Base-by-base conservation (phyloP, 2,329 filamentous ascomycete genomes). In the Epichloe sibirici region DNA sequence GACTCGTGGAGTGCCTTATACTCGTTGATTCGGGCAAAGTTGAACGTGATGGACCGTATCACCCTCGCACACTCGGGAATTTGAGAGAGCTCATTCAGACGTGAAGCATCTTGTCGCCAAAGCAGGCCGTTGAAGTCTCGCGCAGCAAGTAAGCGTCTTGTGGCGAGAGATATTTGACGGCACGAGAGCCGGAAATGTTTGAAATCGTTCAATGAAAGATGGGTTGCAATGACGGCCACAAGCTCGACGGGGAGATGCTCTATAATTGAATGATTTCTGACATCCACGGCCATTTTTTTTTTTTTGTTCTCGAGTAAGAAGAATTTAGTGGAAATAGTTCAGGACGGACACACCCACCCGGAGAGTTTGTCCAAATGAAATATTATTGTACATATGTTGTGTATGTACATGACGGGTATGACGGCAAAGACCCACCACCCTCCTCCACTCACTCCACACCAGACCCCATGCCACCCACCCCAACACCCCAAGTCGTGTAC, bases 1-100 rank as follows among this genome's bases (percentile, higher is more conserved):
- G 62, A 62, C 21, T 61, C 58, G 53, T 69, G 64, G 52, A 67
- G 65, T 53, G 67, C 69, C 55, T 67, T 66, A 51, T 71, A 70
- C 52, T 68, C 67, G 56, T 71, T 65, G 44, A 74, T 57, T 47
- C 70, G 67, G 52, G 70, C 65, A 51, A 77, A 67, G 59, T 74
- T 74, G 59, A 77, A 68, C 53, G 68, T 71, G 55, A 76, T 61
- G 21, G 69, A 66, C 31, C 65, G 64, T 60, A 77, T 71, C 53
- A 65, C 66, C 44, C 60, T 60, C 49, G 69, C 67, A 35, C 75
- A 68, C 5, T 67, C 69, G 40, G 69, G 65, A 55, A 74, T 66
- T 50, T 62, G 61, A 15, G 74, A 70, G 52, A 78, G 73, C 48
- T 63, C 63, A 52, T 71, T 66, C 21, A 78, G 65, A 15, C 72